A percentile compares a stretch with the other conserved stretches of the same genome.
Evolutionary conservation across 106 monocot species (phyloP).

Genomic region (Agapanthus africanus): DNA sequence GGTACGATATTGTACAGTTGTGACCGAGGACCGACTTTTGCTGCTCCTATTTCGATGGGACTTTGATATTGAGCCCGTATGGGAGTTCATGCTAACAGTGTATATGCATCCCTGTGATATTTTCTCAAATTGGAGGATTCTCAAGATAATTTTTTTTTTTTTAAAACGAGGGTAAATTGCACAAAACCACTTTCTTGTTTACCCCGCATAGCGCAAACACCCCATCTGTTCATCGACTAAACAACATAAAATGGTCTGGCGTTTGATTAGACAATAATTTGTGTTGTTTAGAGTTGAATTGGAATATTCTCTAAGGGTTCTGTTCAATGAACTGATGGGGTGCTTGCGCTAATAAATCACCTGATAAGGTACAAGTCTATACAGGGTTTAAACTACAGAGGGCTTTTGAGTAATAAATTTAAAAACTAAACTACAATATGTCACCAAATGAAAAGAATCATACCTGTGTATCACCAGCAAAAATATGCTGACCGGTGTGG

Average conservation of each 20-base stretch:
- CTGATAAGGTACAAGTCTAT: too few species aligned
- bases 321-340: too few species aligned
- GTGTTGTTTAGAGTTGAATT: too few species aligned
- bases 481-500: slow-evolving; percentile 88
- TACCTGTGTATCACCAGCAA: slow-evolving; percentile 89
- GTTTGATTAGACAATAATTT: too few species aligned
- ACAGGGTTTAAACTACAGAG: too few species aligned
- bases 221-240: too few species aligned
- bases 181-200: too few species aligned
- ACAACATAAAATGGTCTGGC: too few species aligned
- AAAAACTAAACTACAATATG: slow-evolving; percentile 2
- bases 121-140: slow-evolving; percentile 25
- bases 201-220: too few species aligned
- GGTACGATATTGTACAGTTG: slow-evolving; percentile 85
- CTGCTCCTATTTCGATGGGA: slow-evolving; percentile 70
- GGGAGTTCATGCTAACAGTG: slow-evolving; percentile 71
- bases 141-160: slow-evolving; percentile 3
- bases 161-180: too few species aligned
- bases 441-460: slow-evolving; percentile 7
- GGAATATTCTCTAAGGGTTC: too few species aligned
- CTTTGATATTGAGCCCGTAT: slow-evolving; percentile 84
- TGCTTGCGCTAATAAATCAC: too few species aligned
- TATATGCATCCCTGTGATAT: slow-evolving; percentile 74
- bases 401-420: not conserved
- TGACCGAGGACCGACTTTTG: slow-evolving; percentile 61